Conservation (phyloP, 306 rosid species). For the Abrus precatorius region DNA sequence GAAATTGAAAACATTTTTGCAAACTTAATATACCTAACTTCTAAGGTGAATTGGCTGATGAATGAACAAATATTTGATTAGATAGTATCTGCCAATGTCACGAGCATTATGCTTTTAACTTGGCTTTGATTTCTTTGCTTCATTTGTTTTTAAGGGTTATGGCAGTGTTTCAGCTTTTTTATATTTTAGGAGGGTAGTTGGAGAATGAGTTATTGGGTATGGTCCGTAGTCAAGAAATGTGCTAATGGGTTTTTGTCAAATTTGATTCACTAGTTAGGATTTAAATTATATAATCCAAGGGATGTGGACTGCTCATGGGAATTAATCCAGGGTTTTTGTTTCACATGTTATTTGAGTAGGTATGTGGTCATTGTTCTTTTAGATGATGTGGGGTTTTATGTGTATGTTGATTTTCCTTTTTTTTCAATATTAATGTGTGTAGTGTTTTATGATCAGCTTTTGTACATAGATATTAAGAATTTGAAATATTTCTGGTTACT, state of each 20-base stretch:
- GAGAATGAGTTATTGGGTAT: background rate
- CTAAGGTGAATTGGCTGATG: conserved; percentile 11
- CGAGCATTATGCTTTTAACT: background rate
- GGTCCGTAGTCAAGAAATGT: background rate
- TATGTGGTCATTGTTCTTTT: conserved; percentile 16
- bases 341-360: background rate
- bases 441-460: background rate
- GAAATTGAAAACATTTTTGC: no score
- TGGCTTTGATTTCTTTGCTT: background rate
- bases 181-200: background rate
- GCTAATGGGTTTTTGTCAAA: background rate
- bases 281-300: background rate
- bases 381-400: background rate
- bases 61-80: background rate
- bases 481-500: conserved; percentile 18
- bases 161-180: background rate
- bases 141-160: conserved; percentile 4
- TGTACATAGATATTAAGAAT: conserved; percentile 3
- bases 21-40: background rate
- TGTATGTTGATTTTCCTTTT: background rate
- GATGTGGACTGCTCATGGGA: background rate
- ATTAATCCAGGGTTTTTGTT: no score
- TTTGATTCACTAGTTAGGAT: background rate
- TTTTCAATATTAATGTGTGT: background rate
- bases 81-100: background rate